Conservation (phyloP, 192 early-diverging fungal species). For the Polychytrium aggregatum region DNA sequence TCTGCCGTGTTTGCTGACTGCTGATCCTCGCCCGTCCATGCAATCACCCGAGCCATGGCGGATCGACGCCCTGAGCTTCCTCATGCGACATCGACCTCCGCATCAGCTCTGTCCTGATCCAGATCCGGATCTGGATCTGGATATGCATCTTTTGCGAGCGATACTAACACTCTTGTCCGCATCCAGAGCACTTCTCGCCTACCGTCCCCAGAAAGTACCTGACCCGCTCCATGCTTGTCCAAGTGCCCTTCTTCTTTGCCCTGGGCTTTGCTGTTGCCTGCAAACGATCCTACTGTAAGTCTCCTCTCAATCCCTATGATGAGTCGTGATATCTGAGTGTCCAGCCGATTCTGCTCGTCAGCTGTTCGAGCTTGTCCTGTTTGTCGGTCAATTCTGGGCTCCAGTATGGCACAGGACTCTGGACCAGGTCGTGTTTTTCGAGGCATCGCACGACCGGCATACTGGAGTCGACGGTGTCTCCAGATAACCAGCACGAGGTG, state of each 20-base stretch:
- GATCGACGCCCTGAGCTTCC: constrained; percentile 33
- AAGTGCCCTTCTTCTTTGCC: constrained; percentile 41
- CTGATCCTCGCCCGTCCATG: constrained; percentile 19
- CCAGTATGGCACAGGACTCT: neutral
- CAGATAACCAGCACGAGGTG: too few relatives aligned
- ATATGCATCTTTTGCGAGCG: neutral
- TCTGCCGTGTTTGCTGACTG: neutral
- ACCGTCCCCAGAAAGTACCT: constrained; percentile 29
- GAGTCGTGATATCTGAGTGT: too few relatives aligned
- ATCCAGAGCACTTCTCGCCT: constrained; percentile 28
- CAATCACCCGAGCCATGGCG: constrained; percentile 31
- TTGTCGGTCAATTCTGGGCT: constrained; percentile 1
- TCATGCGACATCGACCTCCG: neutral
- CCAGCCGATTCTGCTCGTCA: too few relatives aligned
- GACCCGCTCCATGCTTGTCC: constrained; percentile 30
- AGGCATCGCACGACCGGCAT: too few relatives aligned
- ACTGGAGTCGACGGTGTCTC: too few relatives aligned
- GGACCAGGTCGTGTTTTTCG: neutral
- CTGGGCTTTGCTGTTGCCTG: constrained; percentile 74
- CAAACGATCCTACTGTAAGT: constrained; percentile 60
- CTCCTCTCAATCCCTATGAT: too few relatives aligned
- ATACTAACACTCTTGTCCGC: neutral
- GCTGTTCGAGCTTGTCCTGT: too few relatives aligned
- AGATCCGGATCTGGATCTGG: neutral
- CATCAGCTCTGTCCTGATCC: neutral